Percentiles rank a stretch among this genome's conserved stretches.
phyloP scores from a whole-genome alignment of 768 basidiomycete genomes.

The Baorangia bicolor region DNA sequence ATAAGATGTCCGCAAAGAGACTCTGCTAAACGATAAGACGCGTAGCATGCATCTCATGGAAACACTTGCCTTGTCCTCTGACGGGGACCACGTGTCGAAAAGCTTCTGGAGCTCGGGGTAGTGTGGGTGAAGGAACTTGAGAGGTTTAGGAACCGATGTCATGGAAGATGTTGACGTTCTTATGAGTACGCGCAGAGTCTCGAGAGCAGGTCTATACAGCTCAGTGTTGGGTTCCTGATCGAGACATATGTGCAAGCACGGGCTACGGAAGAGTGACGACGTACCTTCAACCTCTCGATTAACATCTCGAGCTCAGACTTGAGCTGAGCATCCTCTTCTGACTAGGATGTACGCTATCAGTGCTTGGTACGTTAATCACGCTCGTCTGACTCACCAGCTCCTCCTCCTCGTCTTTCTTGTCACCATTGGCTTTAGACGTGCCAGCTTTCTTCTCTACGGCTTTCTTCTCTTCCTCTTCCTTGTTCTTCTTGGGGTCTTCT shows the following conservation, averaged over 20 bases:
- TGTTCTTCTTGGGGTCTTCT: conserved; percentile 75
- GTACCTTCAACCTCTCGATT: conserved; percentile 86
- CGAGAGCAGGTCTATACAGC: conserved; percentile 86
- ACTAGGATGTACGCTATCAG: conserved; percentile 44
- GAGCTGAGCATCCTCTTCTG: conserved; percentile 93
- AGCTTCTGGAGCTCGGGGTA: conserved; percentile 84
- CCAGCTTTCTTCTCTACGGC: conserved; percentile 51
- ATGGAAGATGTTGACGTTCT: conserved; percentile 97
- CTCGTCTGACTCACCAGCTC: conserved; percentile 63
- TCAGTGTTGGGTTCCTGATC: conserved; percentile 81
- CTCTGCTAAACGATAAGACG: conserved; percentile 48
- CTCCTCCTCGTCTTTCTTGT: conserved; percentile 58
- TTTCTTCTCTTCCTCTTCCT: conserved; percentile 41
- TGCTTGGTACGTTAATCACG: conserved; percentile 8
- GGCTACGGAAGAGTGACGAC: conserved; percentile 16
- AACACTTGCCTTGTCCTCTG: conserved; percentile 58
- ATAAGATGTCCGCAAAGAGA: conserved; percentile 94
- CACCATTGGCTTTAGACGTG: conserved; percentile 54
- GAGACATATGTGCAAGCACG: conserved; percentile 15
- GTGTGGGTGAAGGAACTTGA: conserved; percentile 95
- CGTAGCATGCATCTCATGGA: not conserved
- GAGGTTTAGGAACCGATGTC: conserved; percentile 98
- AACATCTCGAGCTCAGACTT: conserved; percentile 97
- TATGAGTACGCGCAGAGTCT: conserved; percentile 91
- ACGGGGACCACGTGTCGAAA: conserved; percentile 78